Evolutionary conservation across 2,329 filamentous ascomycete species (phyloP).

Genomic region (Neonectria magnoliae): DNA sequence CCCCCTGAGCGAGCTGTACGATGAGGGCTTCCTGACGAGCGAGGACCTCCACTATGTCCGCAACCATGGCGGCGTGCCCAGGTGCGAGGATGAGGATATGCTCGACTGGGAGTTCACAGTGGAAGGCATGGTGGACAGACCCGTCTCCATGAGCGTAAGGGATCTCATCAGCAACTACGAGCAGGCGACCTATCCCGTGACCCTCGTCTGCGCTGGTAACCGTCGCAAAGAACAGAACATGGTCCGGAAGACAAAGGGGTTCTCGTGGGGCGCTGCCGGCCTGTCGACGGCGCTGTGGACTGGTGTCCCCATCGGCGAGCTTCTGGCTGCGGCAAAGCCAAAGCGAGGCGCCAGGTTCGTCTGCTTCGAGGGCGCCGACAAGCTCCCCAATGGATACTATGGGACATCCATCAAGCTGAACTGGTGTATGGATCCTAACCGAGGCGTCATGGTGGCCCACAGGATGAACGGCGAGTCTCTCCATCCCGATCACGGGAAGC

Average conservation of each 20-base stretch:
- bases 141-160: slow-evolving; percentile 75
- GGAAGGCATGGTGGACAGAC: slow-evolving; percentile 84
- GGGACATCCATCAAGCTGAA: slow-evolving; percentile 89
- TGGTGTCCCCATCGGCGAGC: slow-evolving; percentile 77
- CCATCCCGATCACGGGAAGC: slow-evolving; percentile 85
- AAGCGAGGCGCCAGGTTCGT: slow-evolving; percentile 79
- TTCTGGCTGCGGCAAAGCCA: slow-evolving; percentile 75
- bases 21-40: slow-evolving; percentile 85
- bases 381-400: slow-evolving; percentile 87
- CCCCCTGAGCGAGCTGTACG: slow-evolving; percentile 79
- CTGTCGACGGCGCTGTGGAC: slow-evolving; percentile 90
- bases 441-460: slow-evolving; percentile 87
- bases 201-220: slow-evolving; percentile 92
- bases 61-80: slow-evolving; percentile 87
- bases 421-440: slow-evolving; percentile 85
- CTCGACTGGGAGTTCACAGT: slow-evolving; percentile 84
- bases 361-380: slow-evolving; percentile 91
- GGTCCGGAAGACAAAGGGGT: slow-evolving; percentile 90
- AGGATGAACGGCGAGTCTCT: slow-evolving; percentile 90
- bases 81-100: slow-evolving; percentile 76
- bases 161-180: slow-evolving; percentile 80
- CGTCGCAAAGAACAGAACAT: slow-evolving; percentile 92
- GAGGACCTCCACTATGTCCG: slow-evolving; percentile 91
- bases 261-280: slow-evolving; percentile 92
- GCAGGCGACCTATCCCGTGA: slow-evolving; percentile 86